phyloP scores from a whole-genome alignment of 345 rosid species.

The Bruguiera sexangula region DNA sequence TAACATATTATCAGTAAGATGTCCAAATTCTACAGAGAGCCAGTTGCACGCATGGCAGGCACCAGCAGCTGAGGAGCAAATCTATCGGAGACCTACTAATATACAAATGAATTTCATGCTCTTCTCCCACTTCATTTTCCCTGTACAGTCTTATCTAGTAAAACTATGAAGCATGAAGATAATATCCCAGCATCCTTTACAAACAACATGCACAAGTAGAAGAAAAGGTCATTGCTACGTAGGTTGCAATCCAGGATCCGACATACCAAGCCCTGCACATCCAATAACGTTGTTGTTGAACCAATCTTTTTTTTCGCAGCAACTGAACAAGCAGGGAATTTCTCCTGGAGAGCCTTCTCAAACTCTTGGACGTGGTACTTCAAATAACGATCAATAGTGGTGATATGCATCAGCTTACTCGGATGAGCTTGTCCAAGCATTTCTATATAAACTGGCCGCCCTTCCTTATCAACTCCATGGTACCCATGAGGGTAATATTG shows the following conservation, averaged over 20 bases:
- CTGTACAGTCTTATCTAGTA: background rate
- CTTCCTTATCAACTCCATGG: conserved; percentile 97
- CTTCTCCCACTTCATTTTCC: background rate
- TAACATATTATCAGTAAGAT: conserved; percentile 17
- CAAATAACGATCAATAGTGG: conserved; percentile 69
- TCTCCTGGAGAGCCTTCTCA: conserved; percentile 80
- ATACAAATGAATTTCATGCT: background rate
- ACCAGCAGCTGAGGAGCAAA: conserved; percentile 3
- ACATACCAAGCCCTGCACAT: conserved; percentile 90
- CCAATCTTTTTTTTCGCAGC: conserved; percentile 75
- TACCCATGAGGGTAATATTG: conserved; percentile 93
- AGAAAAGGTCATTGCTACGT: background rate
- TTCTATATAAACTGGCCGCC: conserved; percentile 93
- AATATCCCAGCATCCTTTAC: background rate
- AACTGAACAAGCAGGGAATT: conserved; percentile 89
- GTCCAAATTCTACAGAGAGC: conserved; percentile 26
- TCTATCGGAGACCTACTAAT: background rate
- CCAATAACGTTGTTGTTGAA: conserved; percentile 82
- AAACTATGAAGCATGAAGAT: conserved; percentile 3
- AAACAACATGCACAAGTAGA: background rate
- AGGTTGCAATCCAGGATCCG: conserved; percentile 1
- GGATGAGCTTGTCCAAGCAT: conserved; percentile 95
- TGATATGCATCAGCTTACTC: conserved; percentile 72
- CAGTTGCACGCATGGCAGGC: background rate
- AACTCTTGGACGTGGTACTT: conserved; percentile 96